Base-by-base conservation (phyloP, 2,329 filamentous ascomycete species). In the Fusarium napiforme region DNA sequence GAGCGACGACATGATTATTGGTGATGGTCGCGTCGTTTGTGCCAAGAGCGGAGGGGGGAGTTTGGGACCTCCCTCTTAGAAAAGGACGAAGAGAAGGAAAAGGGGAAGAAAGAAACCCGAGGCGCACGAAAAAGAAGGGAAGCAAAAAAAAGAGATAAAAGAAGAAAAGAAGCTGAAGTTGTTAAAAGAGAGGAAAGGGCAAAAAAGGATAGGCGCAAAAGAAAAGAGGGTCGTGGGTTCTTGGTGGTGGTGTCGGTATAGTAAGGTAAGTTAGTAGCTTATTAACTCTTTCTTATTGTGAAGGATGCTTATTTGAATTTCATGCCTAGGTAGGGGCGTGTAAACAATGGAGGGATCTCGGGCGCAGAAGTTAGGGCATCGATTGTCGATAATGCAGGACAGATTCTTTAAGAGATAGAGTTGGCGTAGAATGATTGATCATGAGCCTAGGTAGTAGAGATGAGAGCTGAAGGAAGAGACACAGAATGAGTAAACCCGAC, bases 1-100 rank as follows among this genome's bases (percentile, higher is more conserved):
- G 78, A 95, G 89, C 45, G 91, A 92, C 77, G 89, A 87, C 82
- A 84, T 84, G 69, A 65, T 70, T 65, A 63, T 58, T 47, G 47
- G 65, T 52, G 59, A 47, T 56, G 56, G 64, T 57, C 55, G 59
- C 42, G 69, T 67, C 62, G 57, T 59, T 71, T 55, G 37, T 55
- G 37, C 60, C 67, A 55, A 55, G 67, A 49, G 43, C 50, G 43
- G 52, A 55, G 52, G 46, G 46, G 65, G 32, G 11, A 28, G 14
- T 60, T 60, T 49, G 50, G 45, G 40, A 34, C 56, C 56, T 70
- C 69, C 59, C 28, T 66, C 34, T 42, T n/a, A 55, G 50, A 43
- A 40, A 43, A 68, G 45, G 34, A 55, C 37, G 49, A 42, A 34
- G 61, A 39, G 57, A 64, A 57, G 26, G 61, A 57, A 64, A 72